Evolutionary conservation across 306 rosid genomes (phyloP), one percentile per base, ranked within the genome.

Genomic region (Prunus mongolica): DNA sequence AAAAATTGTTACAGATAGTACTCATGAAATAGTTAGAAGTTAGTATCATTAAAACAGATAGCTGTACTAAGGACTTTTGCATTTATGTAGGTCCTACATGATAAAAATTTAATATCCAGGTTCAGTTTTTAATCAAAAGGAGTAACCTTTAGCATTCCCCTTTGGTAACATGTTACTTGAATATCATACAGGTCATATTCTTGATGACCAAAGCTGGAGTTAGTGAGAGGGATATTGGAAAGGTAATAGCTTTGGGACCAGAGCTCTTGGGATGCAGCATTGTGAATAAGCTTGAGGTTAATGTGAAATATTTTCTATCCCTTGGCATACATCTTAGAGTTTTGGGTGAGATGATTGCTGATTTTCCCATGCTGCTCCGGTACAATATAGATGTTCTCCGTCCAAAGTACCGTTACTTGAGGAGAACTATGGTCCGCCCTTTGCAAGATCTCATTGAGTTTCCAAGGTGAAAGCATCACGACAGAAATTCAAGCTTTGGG

Each of bases 191-290:
- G 97, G 93, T 94, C 76, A 90, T 94, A 83, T 94, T 89, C 90
- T 90, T 94, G 89, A 84, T 90, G 87, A 94, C 97, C 47, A 90
- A 80, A 80, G 97, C 89, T 67, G 95, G 98, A 79, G 98, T 94
- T 61, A 84, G 41, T 49, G 82, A 89, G 84, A 84, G 38, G 74
- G 88, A 89, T 78, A 90, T 94, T 73, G 93, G 80, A 72, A 92
- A 94, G 85, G 93, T 87, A 51, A 67, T 94, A 72, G 98, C 98
- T 78, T 73, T 88, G 83, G 97, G 88, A 79, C 96, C 97, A 20
- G 96, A 94, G 86, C 97, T 94, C 79, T 83, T 92, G 80, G 97
- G 97, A 63, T 94, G 94, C 86, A 84, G 87, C 86, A 87, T 92
- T 61, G 86, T 79, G 34, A 88, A 88, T 52, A 94, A 94, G 87